phyloP scores from a whole-genome alignment of 371 early-diverging fungal species.

The Haplosporangium sp. region DNA sequence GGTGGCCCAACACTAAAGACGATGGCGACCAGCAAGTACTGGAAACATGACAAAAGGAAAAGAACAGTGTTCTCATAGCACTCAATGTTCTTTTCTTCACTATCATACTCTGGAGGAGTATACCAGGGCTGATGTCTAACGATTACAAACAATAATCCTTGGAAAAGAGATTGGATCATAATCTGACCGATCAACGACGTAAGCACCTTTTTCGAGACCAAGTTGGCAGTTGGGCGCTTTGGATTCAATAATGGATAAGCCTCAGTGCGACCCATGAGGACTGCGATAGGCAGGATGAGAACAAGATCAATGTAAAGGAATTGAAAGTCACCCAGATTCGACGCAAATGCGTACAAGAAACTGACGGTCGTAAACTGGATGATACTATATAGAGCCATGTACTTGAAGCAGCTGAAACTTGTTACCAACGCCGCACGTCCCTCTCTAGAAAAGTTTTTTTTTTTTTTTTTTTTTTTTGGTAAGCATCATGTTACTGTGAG shows the following conservation, averaged over 20 bases:
- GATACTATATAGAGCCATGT: slow-evolving; percentile 93
- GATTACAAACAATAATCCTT: slow-evolving; percentile 74
- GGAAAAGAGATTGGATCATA: slow-evolving; percentile 82
- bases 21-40: slow-evolving; percentile 90
- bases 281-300: slow-evolving; percentile 91
- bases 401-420: slow-evolving; percentile 98
- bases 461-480: no score
- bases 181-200: slow-evolving; percentile 93
- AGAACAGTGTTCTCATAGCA: slow-evolving; percentile 91
- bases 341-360: slow-evolving; percentile 86
- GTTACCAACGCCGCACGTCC: slow-evolving; percentile 98
- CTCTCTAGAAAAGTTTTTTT: slow-evolving; percentile 68
- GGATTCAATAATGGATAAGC: slow-evolving; percentile 78
- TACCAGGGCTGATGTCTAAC: slow-evolving; percentile 81
- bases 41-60: slow-evolving; percentile 90
- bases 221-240: slow-evolving; percentile 94
- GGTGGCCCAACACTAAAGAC: slow-evolving; percentile 97
- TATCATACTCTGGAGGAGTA: slow-evolving; percentile 68
- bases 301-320: slow-evolving; percentile 93
- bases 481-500: no score
- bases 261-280: slow-evolving; percentile 90
- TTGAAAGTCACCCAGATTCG: slow-evolving; percentile 93
- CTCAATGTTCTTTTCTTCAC: slow-evolving; percentile 76
- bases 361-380: slow-evolving; percentile 92
- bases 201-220: slow-evolving; percentile 91